Conservation (phyloP, 179 eudicot species). For the Pouteria campechiana region DNA sequence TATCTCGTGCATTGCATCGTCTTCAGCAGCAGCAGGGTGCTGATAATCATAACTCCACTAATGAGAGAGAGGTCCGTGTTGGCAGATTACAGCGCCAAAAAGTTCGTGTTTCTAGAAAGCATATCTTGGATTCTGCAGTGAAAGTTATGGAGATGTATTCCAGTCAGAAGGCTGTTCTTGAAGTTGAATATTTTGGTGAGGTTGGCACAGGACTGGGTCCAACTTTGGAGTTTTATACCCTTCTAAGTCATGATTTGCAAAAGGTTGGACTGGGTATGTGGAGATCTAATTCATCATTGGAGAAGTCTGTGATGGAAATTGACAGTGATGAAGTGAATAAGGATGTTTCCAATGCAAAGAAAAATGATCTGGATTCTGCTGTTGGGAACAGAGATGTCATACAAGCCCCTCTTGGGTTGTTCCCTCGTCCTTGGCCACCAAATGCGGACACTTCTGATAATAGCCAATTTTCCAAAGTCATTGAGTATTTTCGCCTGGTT, state of each 20-base stretch:
- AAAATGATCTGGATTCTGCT: constrained; percentile 9
- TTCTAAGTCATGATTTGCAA: constrained; percentile 89
- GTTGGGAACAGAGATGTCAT: constrained; percentile 34
- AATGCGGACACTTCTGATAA: constrained; percentile 54
- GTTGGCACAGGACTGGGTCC: constrained; percentile 99
- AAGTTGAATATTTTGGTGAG: constrained; percentile 99
- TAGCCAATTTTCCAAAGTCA: constrained; percentile 46
- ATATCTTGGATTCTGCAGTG: constrained; percentile 95
- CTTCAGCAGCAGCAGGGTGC: constrained; percentile 97
- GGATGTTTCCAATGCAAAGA: constrained; percentile 12
- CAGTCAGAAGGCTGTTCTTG: constrained; percentile 95
- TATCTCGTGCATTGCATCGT: constrained; percentile 85
- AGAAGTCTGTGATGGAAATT: constrained; percentile 40
- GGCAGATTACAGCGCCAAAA: constrained; percentile 97
- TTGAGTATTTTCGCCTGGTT: constrained; percentile 73
- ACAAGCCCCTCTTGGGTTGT: constrained; percentile 81
- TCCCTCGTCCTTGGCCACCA: constrained; percentile 88
- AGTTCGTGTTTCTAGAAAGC: constrained; percentile 90
- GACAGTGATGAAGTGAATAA: constrained; percentile 25
- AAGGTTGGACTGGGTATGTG: constrained; percentile 77
- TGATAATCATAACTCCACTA: constrained; percentile 68
- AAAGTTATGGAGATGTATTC: constrained; percentile 99
- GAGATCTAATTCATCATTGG: constrained; percentile 46
- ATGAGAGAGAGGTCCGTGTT: constrained; percentile 79
- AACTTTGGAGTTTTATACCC: constrained; percentile 91